A percentile compares a stretch with the other conserved stretches of the same genome.
phyloP scores from a whole-genome alignment of 345 rosid genomes.

The Linum trigynum region DNA sequence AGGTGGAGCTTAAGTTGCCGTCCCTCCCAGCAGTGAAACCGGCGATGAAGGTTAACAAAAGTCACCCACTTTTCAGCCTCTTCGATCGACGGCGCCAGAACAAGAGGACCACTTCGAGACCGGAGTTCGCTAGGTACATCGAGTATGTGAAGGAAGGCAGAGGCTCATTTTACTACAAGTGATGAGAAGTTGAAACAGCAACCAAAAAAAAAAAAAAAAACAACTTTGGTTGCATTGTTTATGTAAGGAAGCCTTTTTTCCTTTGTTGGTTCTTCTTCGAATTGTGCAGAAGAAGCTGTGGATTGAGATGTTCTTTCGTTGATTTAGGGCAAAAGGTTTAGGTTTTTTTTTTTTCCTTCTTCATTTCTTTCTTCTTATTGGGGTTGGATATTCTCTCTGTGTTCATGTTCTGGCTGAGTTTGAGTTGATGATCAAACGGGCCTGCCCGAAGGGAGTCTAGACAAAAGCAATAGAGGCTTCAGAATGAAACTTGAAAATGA shows the following conservation, averaged over 20 bases:
- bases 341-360: no score
- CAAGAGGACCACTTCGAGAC: constrained; percentile 6
- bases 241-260: no score
- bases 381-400: neutral
- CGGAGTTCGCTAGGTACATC: constrained; percentile 7
- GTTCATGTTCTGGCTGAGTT: neutral
- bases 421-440: no score
- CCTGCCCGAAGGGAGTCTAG: neutral
- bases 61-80: constrained; percentile 6
- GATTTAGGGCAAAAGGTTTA: no score
- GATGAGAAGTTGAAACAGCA: neutral
- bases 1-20: neutral
- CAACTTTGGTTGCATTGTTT: no score
- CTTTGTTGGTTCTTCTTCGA: neutral
- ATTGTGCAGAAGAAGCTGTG: neutral
- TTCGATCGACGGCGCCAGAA: neutral
- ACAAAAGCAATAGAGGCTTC: neutral
- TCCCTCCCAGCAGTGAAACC: neutral
- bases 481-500: neutral
- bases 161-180: neutral
- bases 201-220: no score
- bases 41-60: neutral
- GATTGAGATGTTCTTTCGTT: neutral
- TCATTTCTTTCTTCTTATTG: neutral
- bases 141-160: constrained; percentile 10